Evolutionary conservation across 305 asterid species (phyloP), one percentile per base, ranked within the genome.

Genomic region (Andrographis paniculata): DNA sequence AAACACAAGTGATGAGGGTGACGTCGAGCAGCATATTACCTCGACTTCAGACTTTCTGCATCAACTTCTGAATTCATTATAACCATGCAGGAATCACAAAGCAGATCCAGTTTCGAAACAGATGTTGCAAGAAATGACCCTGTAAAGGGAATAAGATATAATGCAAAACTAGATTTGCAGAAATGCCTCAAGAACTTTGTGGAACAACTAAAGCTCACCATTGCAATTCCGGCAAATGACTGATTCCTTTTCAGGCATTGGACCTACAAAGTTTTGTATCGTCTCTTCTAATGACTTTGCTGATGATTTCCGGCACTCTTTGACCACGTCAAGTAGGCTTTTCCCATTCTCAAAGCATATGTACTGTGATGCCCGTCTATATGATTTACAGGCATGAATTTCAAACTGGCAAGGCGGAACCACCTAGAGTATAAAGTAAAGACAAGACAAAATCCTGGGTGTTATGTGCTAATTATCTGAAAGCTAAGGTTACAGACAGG

Each of bases 391-490:
- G 0, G 93, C 93, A 58, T 81, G 93, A 50, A 78, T 73, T 67
- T 81, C 99, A 80, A 91, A 91, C 51, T 87, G 77, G 65, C 93
- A 79, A 54, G 99, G 95, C 21, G 99, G 91, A 41, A 91, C 71
- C 48, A 84, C 88, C 99, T 87, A 61, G n/a, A n/a, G n/a, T 65
- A 61, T 20, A 60, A 58, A 36, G 36, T 53, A 20, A 31, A 66
- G 48, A 40, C 18, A 44, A 20, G 46, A 62, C 17, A 84, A 68
- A 79, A 73, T 45, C 74, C 11, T 1, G 37, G 11, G 13, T 31
- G 13, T 5, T 5, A 11, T 31, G 5, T 14, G 2, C 6, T 8
- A 11, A 5, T 11, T 14, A 31, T 31, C 13, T 8, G 13, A 31
- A 5, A n/a, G n/a, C 2, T 14, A 31, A 31, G 37, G 2, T 11